Base-by-base conservation (phyloP, 257 asterid genomes). In the Salvia miltiorrhiza region DNA sequence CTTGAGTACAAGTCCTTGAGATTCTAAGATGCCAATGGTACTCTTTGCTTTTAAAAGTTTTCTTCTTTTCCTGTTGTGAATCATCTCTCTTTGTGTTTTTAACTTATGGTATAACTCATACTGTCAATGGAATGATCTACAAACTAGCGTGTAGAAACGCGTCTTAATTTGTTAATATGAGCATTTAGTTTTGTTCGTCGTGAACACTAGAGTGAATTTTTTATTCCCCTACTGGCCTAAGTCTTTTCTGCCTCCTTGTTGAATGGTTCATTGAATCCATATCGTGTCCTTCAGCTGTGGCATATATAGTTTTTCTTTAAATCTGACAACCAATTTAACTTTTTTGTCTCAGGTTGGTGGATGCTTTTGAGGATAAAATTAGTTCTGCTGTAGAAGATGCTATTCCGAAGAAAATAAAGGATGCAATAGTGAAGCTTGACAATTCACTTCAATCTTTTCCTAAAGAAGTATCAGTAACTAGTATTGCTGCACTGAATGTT, bases 371-470 rank as follows among this genome's bases (percentile, higher is more conserved):
- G 76, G 86, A 60, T 55, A 81, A 76, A 63, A 81, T 94, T 67
- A 59, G 78, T 58, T 82, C 97, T 66, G 83, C 95, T 2, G 84
- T 94, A 68, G 99, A 91, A 81, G 79, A 77, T 62, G 86, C 97
- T 43, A 50, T 94, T 76, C 72, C 95, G 11, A 73, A 80, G 76
- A 91, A 89, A 76, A 50, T 91, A 63, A 61, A 69, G 76, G 90
- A 85, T 63, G 89, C 83, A 59, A 41, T 82, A 55, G 58, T 55
- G 55, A 78, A 84, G 61, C 84, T 91, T 10, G 93, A 94, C 78
- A 77, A 84, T 37, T 35, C 70, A 30, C 78, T 94, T 81, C 83
- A 80, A 79, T 86, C 96, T 65, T 77, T 89, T 77, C 97, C 99
- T 9, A 89, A 85, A 83, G 92, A 87, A 85, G 83, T 87, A 37